phyloP scores from a whole-genome alignment of 2,329 filamentous ascomycete genomes.

The Amauroascus niger region DNA sequence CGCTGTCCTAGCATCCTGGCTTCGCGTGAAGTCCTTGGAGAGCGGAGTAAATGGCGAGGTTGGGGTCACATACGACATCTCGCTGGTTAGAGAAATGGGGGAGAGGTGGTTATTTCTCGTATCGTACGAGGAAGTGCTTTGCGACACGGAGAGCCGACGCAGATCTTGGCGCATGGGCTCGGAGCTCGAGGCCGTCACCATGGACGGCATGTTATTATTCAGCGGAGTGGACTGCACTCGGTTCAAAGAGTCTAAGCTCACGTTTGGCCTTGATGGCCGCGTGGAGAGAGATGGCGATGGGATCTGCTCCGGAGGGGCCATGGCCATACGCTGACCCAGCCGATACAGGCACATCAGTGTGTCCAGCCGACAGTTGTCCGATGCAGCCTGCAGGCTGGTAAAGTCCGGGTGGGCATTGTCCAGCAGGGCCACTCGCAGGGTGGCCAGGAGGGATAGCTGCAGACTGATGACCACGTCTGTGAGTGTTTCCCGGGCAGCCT shows the following conservation, averaged over 20 bases:
- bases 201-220: not conserved
- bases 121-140: not conserved
- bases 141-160: not conserved
- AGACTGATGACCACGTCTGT: slow-evolving; percentile 34
- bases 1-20: not conserved
- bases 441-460: slow-evolving; percentile 28
- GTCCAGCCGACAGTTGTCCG: slow-evolving; percentile 29
- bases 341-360: slow-evolving; percentile 30
- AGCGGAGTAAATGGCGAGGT: not conserved
- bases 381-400: slow-evolving; percentile 26
- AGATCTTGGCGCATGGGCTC: not conserved
- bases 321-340: slow-evolving; percentile 26
- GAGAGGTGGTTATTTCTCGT: not conserved
- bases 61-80: not conserved
- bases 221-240: not conserved
- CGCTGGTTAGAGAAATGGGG: not conserved
- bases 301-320: not conserved
- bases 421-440: slow-evolving; percentile 26
- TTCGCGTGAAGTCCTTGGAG: not conserved
- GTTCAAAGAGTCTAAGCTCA: not conserved
- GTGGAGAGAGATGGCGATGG: slow-evolving; percentile 4
- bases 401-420: slow-evolving; percentile 28
- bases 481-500: slow-evolving; percentile 30
- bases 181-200: not conserved
- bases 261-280: not conserved